Conservation (phyloP, 192 early-diverging fungal genomes). For the Backusella tuberculispora region DNA sequence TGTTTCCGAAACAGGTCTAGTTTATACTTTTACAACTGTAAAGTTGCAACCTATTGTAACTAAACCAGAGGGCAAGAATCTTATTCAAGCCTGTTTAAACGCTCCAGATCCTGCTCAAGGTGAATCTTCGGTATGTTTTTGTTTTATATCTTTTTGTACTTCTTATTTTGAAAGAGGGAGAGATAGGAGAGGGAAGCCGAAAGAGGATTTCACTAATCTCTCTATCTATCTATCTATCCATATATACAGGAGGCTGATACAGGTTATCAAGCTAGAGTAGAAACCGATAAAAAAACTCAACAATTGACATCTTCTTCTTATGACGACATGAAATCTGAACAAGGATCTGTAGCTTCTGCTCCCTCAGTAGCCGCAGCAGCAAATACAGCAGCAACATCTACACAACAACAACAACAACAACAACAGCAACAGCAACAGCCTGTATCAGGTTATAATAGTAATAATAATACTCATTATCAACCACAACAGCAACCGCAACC, state of each 20-base stretch:
- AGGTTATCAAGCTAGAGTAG: neutral
- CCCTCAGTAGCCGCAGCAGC: too few relatives aligned
- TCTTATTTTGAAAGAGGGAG: neutral
- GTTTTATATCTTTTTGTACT: neutral
- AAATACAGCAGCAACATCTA: too few relatives aligned
- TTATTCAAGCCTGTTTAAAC: slow-evolving; percentile 86
- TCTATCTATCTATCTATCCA: too few relatives aligned
- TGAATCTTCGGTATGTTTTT: neutral
- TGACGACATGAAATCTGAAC: too few relatives aligned
- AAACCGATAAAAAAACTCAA: neutral
- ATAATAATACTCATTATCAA: neutral
- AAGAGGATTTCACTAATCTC: too few relatives aligned
- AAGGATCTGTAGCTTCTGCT: too few relatives aligned
- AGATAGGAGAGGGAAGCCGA: neutral
- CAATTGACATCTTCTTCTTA: neutral
- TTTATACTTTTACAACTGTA: slow-evolving; percentile 94
- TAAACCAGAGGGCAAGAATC: slow-evolving; percentile 86
- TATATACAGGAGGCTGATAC: too few relatives aligned
- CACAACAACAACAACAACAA: neutral
- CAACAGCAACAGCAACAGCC: neutral
- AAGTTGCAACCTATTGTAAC: slow-evolving; percentile 94
- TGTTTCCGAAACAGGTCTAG: slow-evolving; percentile 92
- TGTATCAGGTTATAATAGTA: neutral
- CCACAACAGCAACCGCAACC: neutral
- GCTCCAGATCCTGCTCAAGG: slow-evolving; percentile 15